Percentiles rank a stretch among this genome's conserved stretches.
Evolutionary conservation across 1,284 basidiomycete species (phyloP).

Genomic region (Anthracocystis walkeri): DNA sequence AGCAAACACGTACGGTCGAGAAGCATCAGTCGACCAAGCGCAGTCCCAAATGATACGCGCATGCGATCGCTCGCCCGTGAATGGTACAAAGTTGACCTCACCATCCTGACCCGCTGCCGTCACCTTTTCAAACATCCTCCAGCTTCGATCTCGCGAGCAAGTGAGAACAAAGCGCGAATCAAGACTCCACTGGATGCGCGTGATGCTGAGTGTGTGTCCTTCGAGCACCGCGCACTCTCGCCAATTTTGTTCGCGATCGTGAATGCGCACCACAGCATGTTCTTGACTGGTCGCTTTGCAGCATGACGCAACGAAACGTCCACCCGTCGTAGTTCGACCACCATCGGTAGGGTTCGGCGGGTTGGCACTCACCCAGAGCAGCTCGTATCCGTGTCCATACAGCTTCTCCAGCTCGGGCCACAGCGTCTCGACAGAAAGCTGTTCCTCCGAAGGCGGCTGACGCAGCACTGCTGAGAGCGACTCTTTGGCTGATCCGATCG

Average conservation of each 20-base stretch:
- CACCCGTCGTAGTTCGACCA: constrained; percentile 68
- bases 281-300: constrained; percentile 88
- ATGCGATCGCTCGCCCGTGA: constrained; percentile 79
- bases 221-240: constrained; percentile 76
- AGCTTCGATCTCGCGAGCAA: constrained; percentile 90
- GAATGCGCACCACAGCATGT: constrained; percentile 89
- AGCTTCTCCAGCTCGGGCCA: constrained; percentile 98
- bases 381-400: constrained; percentile 98
- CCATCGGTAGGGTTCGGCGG: constrained; percentile 24
- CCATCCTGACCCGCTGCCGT: not conserved
- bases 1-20: constrained; percentile 76
- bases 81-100: constrained; percentile 38
- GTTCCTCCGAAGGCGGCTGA: constrained; percentile 73
- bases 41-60: constrained; percentile 95
- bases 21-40: constrained; percentile 77
- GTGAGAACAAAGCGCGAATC: constrained; percentile 83
- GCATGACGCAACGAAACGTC: constrained; percentile 84
- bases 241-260: constrained; percentile 78
- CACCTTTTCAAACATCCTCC: constrained; percentile 80
- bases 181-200: constrained; percentile 86
- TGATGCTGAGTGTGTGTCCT: constrained; percentile 91
- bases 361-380: constrained; percentile 69
- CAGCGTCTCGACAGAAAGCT: constrained; percentile 83
- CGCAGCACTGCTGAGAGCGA: constrained; percentile 41
- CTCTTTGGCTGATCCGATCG: constrained; percentile 42